A percentile compares a stretch with the other conserved stretches of the same genome.
These are phyloP conservation scores for Tylopilus orsonianus DNA, from an alignment of 1,284 basidiomycete genomes.

Conservation along the genomic window DNA sequence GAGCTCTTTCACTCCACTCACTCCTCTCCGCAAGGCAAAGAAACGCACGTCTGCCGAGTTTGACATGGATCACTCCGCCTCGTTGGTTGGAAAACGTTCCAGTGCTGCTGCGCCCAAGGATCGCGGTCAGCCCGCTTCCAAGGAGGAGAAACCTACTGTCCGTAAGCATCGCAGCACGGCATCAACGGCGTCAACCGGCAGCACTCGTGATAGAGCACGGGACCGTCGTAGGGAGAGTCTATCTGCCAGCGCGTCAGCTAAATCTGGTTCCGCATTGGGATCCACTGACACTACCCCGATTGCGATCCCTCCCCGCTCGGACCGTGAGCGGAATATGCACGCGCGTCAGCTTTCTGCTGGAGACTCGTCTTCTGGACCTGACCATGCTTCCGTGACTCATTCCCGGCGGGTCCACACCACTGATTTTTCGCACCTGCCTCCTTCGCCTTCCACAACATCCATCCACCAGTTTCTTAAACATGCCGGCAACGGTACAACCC, in stretches of 20 bases:
- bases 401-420: constrained; percentile 60
- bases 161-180: constrained; percentile 76
- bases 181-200: constrained; percentile 42
- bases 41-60: constrained; percentile 83
- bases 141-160: constrained; percentile 50
- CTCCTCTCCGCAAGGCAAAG: constrained; percentile 54
- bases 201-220: constrained; percentile 47
- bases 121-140: constrained; percentile 30
- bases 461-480: constrained; percentile 81
- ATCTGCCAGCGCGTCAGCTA: constrained; percentile 43
- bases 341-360: constrained; percentile 63
- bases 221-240: constrained; percentile 68
- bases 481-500: constrained; percentile 46
- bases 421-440: constrained; percentile 88
- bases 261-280: constrained; percentile 25
- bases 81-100: constrained; percentile 52
- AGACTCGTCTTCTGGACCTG: constrained; percentile 62
- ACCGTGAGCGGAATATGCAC: constrained; percentile 45
- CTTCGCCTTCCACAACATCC: constrained; percentile 82
- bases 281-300: constrained; percentile 27
- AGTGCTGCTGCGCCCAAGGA: constrained; percentile 32
- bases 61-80: constrained; percentile 69
- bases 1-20: constrained; percentile 55
- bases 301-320: constrained; percentile 26
- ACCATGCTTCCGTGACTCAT: constrained; percentile 41